Base-by-base conservation (phyloP, 2,329 filamentous ascomycete species). In the Ophiostoma montium region DNA sequence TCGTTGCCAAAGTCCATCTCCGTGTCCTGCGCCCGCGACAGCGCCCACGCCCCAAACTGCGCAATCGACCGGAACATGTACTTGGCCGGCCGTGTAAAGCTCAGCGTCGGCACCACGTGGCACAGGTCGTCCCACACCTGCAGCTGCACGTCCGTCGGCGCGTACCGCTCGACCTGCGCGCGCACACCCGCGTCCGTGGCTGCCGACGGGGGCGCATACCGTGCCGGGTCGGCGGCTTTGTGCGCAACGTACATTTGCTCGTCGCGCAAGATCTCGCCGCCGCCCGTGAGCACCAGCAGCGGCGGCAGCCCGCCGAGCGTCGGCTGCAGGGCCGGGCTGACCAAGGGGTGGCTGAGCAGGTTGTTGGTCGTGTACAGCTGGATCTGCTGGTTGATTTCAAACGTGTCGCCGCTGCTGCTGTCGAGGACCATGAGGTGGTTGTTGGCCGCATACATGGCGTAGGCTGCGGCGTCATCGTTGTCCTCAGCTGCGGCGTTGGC, bases 121-220 rank as follows among this genome's bases (percentile, higher is more conserved):
- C 92, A 96, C 3, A 96, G 69, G 58, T 95, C 85, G 51, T 96
- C 90, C 89, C 90, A 96, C 1, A 96, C 82, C 62, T 96, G 92
- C 2, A 98, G 72, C 61, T 95, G 88, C 0, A 96, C 90, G 57
- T 94, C 78, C 0, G 92, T 98, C 0, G 88, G 86, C 50, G 79
- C 78, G 63, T 86, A 94, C 53, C 74, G 79, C 33, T 72, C 68
- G 15, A 92, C 59, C 12, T 71, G 64, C 4, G 74, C 71, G 18
- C 72, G 72, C 27, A 82, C 80, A 52, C 74, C 70, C 35, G 82
- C 75, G 32, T 81, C 71, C 52, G 92, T 67, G 39, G 78, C 71
- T 0, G 70, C 70, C 35, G 83, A 73, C 0, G 75, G 71, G 0
- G 86, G 85, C 1, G 83, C 75, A 58, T 94, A 96, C 52, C 78